Conservation (phyloP, 176 grass and related monocot genomes). For the Hyparrhenia diplandra region DNA sequence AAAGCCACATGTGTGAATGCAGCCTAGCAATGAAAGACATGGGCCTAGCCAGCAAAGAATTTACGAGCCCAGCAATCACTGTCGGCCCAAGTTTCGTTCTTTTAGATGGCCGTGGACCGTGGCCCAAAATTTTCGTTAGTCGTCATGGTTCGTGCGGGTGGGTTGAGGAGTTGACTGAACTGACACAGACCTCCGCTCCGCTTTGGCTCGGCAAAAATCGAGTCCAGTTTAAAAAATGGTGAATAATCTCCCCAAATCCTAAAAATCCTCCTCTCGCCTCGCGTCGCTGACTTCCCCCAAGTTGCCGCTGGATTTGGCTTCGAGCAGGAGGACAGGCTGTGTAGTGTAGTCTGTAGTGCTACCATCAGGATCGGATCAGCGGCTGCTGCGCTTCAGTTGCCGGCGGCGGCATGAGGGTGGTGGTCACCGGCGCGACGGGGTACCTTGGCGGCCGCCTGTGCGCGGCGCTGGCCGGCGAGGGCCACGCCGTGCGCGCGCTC, state of each 20-base stretch:
- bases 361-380: not conserved
- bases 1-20: no score
- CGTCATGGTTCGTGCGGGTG: not conserved
- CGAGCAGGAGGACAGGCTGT: not conserved
- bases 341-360: not conserved
- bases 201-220: not conserved
- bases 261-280: not conserved
- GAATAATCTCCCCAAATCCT: not conserved
- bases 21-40: no score
- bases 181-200: no score
- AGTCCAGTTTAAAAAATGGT: not conserved
- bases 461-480: constrained; percentile 46
- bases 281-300: not conserved
- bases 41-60: not conserved
- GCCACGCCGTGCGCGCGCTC: constrained; percentile 67
- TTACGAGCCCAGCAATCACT: not conserved
- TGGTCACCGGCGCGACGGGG: constrained; percentile 79
- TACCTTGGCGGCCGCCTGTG: constrained; percentile 72
- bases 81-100: not conserved
- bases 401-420: constrained; percentile 42
- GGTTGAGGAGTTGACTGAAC: no score
- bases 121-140: not conserved
- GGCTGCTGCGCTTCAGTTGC: not conserved
- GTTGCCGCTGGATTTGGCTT: not conserved
- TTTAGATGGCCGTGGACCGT: not conserved